Base-by-base conservation (phyloP, 495 filamentous ascomycete genomes). In the Cetradonia linearis region DNA sequence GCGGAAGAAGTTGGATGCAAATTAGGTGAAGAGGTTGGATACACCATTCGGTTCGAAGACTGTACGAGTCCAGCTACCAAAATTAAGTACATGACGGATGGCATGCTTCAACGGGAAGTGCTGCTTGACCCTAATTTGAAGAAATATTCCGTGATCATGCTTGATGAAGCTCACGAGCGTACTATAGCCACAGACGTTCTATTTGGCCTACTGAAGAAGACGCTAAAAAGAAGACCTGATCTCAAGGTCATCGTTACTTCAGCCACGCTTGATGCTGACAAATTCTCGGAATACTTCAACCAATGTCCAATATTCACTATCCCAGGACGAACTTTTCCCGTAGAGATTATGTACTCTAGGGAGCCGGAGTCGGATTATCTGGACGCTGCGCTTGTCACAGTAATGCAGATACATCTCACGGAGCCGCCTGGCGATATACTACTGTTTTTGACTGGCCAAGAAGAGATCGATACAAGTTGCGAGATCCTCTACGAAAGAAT, bases 61-160 rank as follows among this genome's bases (percentile, higher is more conserved):
- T 87, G 84, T 67, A 96, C 93, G 0, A 87, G 84, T 63, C 85
- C 90, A 2, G 84, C 88, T 16, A 98, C 93, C 14, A 86, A 84
- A 70, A 96, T 99, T 76, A 97, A 97, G 74, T 99, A 97, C 73
- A 96, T 97, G 91, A 99, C 93, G 14, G 93, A 99, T 63, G 93
- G 93, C 71, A 99, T 97, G 87, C 81, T 99, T 66, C 85, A 97
- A 73, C 77, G 93, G 73, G 94, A 99, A 72, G 89, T 96, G 61
- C 76, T 99, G 18, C 76, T 96, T 33, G 94, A 97, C 68, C 88
- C 91, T 0, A 83, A 91, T 66, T 72, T 97, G 48, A 87, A 81
- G 69, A 82, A 84, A 65, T 99, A 99, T 65, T 91, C 88, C 3
- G 88, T 94, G 58, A 96, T 99, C 66, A 97, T 99, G 88, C 78